phyloP scores from a whole-genome alignment of 2,329 filamentous ascomycete genomes.

The Colletotrichum camelliae region DNA sequence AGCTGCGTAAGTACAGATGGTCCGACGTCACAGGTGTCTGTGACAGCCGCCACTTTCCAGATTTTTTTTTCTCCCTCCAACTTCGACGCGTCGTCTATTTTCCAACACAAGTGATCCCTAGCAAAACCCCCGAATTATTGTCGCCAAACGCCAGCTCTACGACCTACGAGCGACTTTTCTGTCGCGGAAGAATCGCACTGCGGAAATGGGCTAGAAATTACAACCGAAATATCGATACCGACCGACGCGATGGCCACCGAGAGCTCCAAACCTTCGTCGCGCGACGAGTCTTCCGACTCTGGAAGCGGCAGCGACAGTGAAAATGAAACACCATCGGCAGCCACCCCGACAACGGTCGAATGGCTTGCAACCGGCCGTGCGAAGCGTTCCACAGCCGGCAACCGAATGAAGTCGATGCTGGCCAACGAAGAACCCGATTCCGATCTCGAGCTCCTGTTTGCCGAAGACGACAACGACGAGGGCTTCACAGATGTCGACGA shows the following conservation, averaged over 20 bases:
- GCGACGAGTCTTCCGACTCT: constrained; percentile 23
- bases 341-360: constrained; percentile 53
- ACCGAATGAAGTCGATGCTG: constrained; percentile 80
- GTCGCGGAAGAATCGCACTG: not conserved
- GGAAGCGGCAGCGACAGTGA: constrained; percentile 36
- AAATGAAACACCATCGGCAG: constrained; percentile 26
- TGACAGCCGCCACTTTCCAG: constrained; percentile 7
- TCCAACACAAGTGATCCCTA: not conserved
- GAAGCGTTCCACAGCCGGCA: constrained; percentile 82
- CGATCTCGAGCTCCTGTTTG: constrained; percentile 77
- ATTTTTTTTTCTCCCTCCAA: not conserved
- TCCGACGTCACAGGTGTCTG: constrained; percentile 15
- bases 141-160: not conserved
- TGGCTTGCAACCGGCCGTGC: constrained; percentile 76
- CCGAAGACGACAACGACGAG: constrained; percentile 72
- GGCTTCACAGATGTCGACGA: constrained; percentile 74
- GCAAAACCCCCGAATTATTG: not conserved
- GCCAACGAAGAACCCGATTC: constrained; percentile 74
- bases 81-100: constrained; percentile 5
- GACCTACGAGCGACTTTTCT: not conserved
- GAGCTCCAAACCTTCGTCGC: constrained; percentile 3
- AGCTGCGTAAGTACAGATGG: not conserved
- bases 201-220: constrained; percentile 5
- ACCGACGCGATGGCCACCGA: constrained; percentile 18
- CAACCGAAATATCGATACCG: not conserved